Conservation (phyloP, 2,329 filamentous ascomycete species). For the Basipetospora chlamydospora region DNA sequence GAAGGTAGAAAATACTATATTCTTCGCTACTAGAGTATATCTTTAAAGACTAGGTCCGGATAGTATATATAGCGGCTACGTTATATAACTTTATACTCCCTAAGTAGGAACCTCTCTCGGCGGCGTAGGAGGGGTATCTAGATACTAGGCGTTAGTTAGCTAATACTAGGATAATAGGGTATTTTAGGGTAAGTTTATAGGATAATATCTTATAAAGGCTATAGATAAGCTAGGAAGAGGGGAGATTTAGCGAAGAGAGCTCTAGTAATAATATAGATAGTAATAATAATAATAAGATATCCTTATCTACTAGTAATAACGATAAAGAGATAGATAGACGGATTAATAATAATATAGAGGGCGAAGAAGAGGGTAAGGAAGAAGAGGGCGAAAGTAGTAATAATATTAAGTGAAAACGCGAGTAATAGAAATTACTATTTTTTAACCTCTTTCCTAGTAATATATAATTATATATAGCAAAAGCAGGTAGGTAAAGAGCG, state of each 20-base stretch:
- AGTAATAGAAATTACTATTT: not conserved
- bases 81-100: not conserved
- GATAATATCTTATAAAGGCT: no score
- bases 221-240: no score
- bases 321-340: not conserved
- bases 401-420: not conserved
- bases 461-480: no score
- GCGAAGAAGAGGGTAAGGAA: no score
- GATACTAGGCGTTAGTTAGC: no score
- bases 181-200: no score
- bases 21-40: not conserved
- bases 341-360: not conserved
- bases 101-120: no score
- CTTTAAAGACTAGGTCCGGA: not conserved
- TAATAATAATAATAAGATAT: not conserved
- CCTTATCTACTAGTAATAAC: not conserved
- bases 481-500: no score
- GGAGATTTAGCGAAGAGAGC: not conserved
- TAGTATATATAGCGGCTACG: not conserved
- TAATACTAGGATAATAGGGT: no score
- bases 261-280: not conserved
- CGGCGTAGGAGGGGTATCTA: no score
- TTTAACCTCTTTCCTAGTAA: not conserved
- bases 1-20: not conserved
- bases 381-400: no score